These are phyloP conservation scores for Penicillium waksmanii DNA, from an alignment of 495 filamentous ascomycete genomes.

Conservation along the genomic window DNA sequence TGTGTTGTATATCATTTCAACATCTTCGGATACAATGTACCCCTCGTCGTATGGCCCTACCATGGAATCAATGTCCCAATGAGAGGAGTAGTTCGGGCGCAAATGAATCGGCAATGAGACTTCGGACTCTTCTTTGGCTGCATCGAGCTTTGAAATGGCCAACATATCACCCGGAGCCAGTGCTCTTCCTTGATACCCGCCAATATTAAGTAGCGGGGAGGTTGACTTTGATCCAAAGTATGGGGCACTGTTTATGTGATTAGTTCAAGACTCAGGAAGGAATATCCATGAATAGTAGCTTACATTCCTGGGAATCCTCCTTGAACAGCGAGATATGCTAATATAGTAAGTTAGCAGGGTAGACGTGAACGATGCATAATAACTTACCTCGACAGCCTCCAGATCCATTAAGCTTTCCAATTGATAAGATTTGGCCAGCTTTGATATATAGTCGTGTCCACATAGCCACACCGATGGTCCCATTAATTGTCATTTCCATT, in stretches of 20 bases:
- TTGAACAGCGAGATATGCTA: slow-evolving; percentile 56
- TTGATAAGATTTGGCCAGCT: slow-evolving; percentile 56
- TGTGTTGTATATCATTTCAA: no score
- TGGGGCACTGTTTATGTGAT: slow-evolving; percentile 29
- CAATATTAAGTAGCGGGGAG: slow-evolving; percentile 56
- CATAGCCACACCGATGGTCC: slow-evolving; percentile 45
- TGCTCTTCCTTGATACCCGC: slow-evolving; percentile 61
- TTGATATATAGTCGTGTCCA: slow-evolving; percentile 56
- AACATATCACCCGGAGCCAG: slow-evolving; percentile 58
- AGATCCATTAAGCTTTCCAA: slow-evolving; percentile 55
- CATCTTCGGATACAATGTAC: no score
- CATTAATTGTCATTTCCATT: slow-evolving; percentile 52
- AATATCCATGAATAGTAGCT: no score
- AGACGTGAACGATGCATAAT: no score
- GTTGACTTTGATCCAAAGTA: slow-evolving; percentile 65
- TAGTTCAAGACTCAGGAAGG: no score
- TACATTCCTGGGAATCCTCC: slow-evolving; percentile 58
- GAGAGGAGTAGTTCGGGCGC: no score
- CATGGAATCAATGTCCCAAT: no score
- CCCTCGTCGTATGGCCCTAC: no score
- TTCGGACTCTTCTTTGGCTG: no score
- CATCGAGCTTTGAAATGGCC: background rate
- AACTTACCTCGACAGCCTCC: slow-evolving; percentile 13
- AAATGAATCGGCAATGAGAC: no score
- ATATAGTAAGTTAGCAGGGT: no score